These are phyloP conservation scores for Carpinus fangiana DNA, from an alignment of 306 rosid genomes.

Conservation along the genomic window DNA sequence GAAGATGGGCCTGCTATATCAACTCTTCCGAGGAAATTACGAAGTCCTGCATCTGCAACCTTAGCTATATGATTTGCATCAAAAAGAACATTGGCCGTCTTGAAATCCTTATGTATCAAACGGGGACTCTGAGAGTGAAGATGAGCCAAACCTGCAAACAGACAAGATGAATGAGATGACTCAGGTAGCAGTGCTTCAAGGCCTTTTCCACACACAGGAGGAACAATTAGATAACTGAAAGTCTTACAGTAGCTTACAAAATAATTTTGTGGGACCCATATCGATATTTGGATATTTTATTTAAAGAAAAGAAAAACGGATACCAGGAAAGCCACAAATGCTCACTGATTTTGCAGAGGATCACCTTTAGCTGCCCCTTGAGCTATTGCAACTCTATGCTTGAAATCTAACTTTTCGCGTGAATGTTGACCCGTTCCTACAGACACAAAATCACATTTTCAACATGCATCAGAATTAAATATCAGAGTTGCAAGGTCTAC, in stretches of 20 bases:
- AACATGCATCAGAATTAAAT: conserved; percentile 22
- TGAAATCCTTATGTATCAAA: conserved; percentile 82
- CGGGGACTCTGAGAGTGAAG: conserved; percentile 86
- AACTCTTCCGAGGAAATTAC: conserved; percentile 68
- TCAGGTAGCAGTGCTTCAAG: conserved; percentile 31
- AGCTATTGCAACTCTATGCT: conserved; percentile 84
- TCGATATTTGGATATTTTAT: conserved; percentile 46
- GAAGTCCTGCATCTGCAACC: conserved; percentile 92
- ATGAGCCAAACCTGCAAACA: conserved; percentile 70
- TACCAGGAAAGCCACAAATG: conserved; percentile 98
- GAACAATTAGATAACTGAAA: conserved; percentile 28
- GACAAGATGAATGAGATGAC: conserved; percentile 34
- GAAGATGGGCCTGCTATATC: conserved; percentile 73
- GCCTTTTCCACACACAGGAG: conserved; percentile 20
- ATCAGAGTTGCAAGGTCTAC: conserved; percentile 8
- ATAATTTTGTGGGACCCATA: conserved; percentile 47
- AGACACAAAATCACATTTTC: conserved; percentile 9
- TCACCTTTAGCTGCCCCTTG: conserved; percentile 99
- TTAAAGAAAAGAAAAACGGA: conserved; percentile 74
- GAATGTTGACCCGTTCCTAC: conserved; percentile 64
- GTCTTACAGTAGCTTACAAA: conserved; percentile 46
- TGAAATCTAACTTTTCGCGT: conserved; percentile 82
- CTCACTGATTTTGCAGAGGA: conserved; percentile 99
- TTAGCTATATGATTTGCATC: conserved; percentile 78
- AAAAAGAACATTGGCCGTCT: conserved; percentile 87